Evolutionary conservation across 1,284 basidiomycete species (phyloP).

Genomic region (Rhizoctonia solani): DNA sequence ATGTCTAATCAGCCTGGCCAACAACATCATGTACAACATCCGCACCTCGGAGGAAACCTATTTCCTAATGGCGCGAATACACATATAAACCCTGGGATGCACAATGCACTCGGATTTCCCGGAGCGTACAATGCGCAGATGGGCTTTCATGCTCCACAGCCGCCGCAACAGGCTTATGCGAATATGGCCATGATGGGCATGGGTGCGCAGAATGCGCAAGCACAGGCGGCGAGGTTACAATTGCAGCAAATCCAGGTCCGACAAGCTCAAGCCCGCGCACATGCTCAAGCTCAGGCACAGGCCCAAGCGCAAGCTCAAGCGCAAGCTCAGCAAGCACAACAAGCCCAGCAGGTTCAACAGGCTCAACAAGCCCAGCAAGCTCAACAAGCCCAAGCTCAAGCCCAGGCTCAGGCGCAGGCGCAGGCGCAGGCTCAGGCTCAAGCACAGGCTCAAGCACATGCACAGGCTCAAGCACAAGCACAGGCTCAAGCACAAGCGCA

Average conservation of each 20-base stretch:
- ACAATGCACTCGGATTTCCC: conserved; percentile 23
- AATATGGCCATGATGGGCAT: conserved; percentile 31
- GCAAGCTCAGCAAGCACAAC: too few species aligned
- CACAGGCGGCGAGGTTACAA: background rate
- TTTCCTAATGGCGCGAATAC: conserved; percentile 18
- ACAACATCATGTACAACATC: conserved; percentile 29
- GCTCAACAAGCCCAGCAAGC: too few species aligned
- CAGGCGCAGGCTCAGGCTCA: too few species aligned
- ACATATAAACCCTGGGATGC: conserved; percentile 28
- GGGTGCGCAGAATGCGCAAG: background rate
- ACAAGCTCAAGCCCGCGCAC: background rate
- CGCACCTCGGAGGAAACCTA: conserved; percentile 12
- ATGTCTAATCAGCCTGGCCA: conserved; percentile 27
- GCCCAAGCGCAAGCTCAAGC: conserved; percentile 3
- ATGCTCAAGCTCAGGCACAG: background rate
- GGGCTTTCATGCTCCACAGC: conserved; percentile 21
- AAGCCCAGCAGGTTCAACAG: too few species aligned
- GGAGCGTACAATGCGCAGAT: conserved; percentile 5
- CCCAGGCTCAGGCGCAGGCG: too few species aligned
- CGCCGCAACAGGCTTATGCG: conserved; percentile 26
- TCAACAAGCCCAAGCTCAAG: too few species aligned
- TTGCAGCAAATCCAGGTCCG: background rate
- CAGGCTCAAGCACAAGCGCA: conserved; percentile 10
- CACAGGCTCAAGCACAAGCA: too few species aligned
- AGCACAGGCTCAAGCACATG: too few species aligned